A percentile compares a stretch with the other conserved stretches of the same genome.
Conservation (phyloP, 2,329 filamentous ascomycete genomes). For the Epichloe bromicola region DNA sequence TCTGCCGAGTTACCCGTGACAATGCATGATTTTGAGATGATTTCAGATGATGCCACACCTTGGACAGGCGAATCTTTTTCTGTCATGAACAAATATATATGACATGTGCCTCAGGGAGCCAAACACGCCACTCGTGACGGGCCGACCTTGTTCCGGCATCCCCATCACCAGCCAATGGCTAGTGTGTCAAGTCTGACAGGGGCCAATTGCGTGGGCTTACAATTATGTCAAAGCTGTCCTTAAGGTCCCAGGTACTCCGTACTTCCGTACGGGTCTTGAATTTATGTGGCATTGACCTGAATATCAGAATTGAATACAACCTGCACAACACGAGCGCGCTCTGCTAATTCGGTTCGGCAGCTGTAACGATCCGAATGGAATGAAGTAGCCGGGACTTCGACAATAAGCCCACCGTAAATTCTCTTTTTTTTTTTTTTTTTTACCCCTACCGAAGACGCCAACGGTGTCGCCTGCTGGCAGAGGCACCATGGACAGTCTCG, state of each 20-base stretch:
- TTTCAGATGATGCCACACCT: no score
- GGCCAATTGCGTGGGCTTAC: not conserved
- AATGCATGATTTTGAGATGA: no score
- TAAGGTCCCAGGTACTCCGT: not conserved
- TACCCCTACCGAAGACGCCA: not conserved
- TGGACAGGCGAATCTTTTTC: no score
- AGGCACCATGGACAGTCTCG: constrained; percentile 62
- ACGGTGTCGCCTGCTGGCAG: not conserved
- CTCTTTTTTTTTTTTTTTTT: no score
- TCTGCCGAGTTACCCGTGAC: no score
- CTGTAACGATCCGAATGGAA: not conserved
- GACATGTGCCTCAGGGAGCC: not conserved
- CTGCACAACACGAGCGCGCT: not conserved
- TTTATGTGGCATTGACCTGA: not conserved
- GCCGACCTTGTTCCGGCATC: constrained; percentile 1
- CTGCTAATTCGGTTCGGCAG: not conserved
- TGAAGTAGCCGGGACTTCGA: not conserved
- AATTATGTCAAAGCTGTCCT: constrained; percentile 5
- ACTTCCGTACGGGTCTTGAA: not conserved
- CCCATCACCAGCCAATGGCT: not conserved
- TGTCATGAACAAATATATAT: no score
- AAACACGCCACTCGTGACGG: not conserved
- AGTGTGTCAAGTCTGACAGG: not conserved
- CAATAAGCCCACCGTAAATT: not conserved
- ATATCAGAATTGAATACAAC: no score